Percentiles rank a stretch among this genome's conserved stretches.
These are phyloP conservation scores for Nakaseomyces glabratus DNA, from an alignment of 1,139 yeast genomes.

Conservation along the genomic window DNA sequence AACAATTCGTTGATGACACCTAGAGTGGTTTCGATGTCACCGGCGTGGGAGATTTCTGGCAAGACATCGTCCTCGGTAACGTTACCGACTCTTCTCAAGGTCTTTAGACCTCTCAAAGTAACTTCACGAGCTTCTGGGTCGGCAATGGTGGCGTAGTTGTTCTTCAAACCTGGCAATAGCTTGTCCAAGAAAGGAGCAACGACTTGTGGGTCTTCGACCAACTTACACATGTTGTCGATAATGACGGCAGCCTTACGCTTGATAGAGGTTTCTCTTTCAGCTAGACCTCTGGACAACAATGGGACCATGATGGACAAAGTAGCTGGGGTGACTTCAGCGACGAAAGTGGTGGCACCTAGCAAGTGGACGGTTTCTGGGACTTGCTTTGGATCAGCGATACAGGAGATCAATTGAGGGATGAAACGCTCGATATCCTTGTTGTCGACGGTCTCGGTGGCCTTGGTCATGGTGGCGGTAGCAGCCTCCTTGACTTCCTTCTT, in stretches of 20 bases:
- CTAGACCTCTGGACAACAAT: constrained; percentile 96
- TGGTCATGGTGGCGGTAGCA: constrained; percentile 91
- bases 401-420: constrained; percentile 93
- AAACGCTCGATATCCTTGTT: constrained; percentile 99
- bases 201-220: constrained; percentile 99
- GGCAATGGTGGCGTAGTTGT: constrained; percentile 91
- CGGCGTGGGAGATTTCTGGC: constrained; percentile 97
- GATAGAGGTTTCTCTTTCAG: constrained; percentile 98
- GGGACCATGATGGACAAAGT: constrained; percentile 99
- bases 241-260: constrained; percentile 99
- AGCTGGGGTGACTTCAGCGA: constrained; percentile 98
- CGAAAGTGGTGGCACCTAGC: constrained; percentile 99
- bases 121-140: constrained; percentile 99
- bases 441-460: constrained; percentile 94
- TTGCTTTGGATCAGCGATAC: constrained; percentile 93
- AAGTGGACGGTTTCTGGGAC: constrained; percentile 98
- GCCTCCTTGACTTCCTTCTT: constrained; percentile 95
- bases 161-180: constrained; percentile 91
- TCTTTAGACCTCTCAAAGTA: constrained; percentile 91
- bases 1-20: constrained; percentile 69
- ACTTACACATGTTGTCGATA: constrained; percentile 99
- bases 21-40: constrained; percentile 84
- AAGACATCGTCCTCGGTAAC: constrained; percentile 79
- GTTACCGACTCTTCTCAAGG: constrained; percentile 98
- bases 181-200: constrained; percentile 97